Evolutionary conservation across 2,329 filamentous ascomycete species (phyloP).

Genomic region (Septoria linicola): DNA sequence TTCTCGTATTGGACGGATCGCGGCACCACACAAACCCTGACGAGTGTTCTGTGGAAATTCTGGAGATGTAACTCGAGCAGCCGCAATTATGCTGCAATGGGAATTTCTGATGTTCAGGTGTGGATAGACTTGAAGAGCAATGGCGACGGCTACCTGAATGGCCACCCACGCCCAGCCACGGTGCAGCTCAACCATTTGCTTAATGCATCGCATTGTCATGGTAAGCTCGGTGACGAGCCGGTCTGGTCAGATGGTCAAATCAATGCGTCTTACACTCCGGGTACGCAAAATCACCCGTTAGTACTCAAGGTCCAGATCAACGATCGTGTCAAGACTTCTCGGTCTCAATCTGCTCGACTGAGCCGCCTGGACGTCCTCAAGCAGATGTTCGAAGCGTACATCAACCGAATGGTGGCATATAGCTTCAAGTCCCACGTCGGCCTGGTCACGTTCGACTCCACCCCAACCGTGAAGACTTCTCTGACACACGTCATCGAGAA

Average conservation of each 20-base stretch:
- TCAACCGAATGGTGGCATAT: slow-evolving; percentile 42
- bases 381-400: slow-evolving; percentile 41
- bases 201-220: slow-evolving; percentile 22
- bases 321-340: too few relatives aligned
- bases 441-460: slow-evolving; percentile 38
- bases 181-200: slow-evolving; percentile 21
- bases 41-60: slow-evolving; percentile 29
- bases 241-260: slow-evolving; percentile 5
- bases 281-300: slow-evolving; percentile 15
- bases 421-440: slow-evolving; percentile 40
- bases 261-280: neutral
- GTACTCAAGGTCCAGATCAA: slow-evolving; percentile 26
- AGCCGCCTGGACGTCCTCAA: slow-evolving; percentile 39
- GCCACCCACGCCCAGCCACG: slow-evolving; percentile 1
- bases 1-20: slow-evolving; percentile 33
- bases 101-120: slow-evolving; percentile 5
- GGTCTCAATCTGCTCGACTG: slow-evolving; percentile 3
- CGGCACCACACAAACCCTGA: slow-evolving; percentile 11
- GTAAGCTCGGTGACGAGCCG: slow-evolving; percentile 26
- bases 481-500: slow-evolving; percentile 41
- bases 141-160: slow-evolving; percentile 19
- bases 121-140: slow-evolving; percentile 17
- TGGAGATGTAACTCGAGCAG: slow-evolving; percentile 25
- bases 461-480: slow-evolving; percentile 30
- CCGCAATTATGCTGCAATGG: neutral